A percentile compares a stretch with the other conserved stretches of the same genome.
These are phyloP conservation scores for Kluyveromyces sp. DNA, from an alignment of 1,139 yeast species.

Conservation along the genomic window DNA sequence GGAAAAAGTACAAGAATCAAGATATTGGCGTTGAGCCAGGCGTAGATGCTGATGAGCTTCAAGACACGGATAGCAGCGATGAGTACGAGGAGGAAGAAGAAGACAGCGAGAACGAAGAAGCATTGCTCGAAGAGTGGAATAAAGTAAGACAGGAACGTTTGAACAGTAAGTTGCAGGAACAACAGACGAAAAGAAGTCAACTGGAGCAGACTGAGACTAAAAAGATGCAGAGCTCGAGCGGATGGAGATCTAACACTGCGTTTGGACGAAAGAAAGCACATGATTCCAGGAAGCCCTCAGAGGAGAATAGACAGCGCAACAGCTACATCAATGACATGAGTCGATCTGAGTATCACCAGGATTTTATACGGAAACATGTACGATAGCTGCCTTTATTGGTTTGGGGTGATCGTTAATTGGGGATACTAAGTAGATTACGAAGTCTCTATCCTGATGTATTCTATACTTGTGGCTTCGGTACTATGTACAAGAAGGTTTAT, in stretches of 20 bases:
- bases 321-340: slow-evolving; percentile 60
- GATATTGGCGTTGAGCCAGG: background rate
- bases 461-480: background rate
- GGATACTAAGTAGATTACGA: background rate
- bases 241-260: slow-evolving; percentile 53
- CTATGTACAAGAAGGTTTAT: background rate
- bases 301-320: slow-evolving; percentile 31
- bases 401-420: background rate
- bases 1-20: slow-evolving; percentile 11
- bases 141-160: slow-evolving; percentile 44
- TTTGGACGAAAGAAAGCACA: slow-evolving; percentile 26
- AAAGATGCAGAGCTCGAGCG: slow-evolving; percentile 34
- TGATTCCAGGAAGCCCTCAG: slow-evolving; percentile 28
- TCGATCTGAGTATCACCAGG: slow-evolving; percentile 62
- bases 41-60: slow-evolving; percentile 5
- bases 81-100: slow-evolving; percentile 14
- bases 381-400: too few species aligned
- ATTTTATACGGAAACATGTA: slow-evolving; percentile 62
- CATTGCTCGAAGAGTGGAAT: slow-evolving; percentile 41
- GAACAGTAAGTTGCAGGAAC: slow-evolving; percentile 29
- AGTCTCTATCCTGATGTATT: background rate
- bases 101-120: slow-evolving; percentile 15
- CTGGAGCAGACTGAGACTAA: slow-evolving; percentile 36
- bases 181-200: slow-evolving; percentile 25
- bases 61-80: slow-evolving; percentile 19